These are phyloP conservation scores for Daldinia bambusicola DNA, from an alignment of 495 filamentous ascomycete species.

Conservation along the genomic window DNA sequence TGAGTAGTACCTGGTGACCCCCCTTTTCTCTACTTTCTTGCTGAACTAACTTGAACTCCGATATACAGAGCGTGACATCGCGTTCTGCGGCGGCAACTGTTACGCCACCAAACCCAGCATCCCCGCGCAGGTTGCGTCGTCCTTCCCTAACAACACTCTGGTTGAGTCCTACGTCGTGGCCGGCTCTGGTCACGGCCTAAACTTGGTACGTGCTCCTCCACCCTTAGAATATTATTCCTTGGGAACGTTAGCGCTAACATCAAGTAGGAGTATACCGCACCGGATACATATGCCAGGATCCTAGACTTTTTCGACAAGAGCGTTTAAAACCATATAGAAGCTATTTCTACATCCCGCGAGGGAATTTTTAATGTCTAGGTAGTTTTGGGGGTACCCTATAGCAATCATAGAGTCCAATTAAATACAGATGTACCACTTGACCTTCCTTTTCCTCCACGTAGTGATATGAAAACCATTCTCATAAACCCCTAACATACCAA, in stretches of 20 bases:
- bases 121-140: not conserved
- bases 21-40: not conserved
- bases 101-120: not conserved
- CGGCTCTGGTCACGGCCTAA: not conserved
- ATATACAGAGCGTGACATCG: not conserved
- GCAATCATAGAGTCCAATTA: not conserved
- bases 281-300: not conserved
- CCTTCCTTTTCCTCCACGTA: not conserved
- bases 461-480: not conserved
- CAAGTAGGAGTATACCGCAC: not conserved
- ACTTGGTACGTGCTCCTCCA: not conserved
- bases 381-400: not conserved
- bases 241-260: not conserved
- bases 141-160: not conserved
- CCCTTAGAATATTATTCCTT: not conserved
- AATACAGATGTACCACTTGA: not conserved
- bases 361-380: not conserved
- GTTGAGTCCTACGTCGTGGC: not conserved
- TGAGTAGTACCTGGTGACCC: too few relatives aligned
- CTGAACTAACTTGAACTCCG: not conserved
- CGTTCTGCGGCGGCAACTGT: conserved; percentile 3
- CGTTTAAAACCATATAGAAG: not conserved
- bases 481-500: not conserved
- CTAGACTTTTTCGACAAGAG: conserved; percentile 2
- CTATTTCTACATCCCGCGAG: not conserved